A percentile compares a stretch with the other conserved stretches of the same genome.
Conservation (phyloP, 1,284 basidiomycete species). For the Rhodotorula sp. region DNA sequence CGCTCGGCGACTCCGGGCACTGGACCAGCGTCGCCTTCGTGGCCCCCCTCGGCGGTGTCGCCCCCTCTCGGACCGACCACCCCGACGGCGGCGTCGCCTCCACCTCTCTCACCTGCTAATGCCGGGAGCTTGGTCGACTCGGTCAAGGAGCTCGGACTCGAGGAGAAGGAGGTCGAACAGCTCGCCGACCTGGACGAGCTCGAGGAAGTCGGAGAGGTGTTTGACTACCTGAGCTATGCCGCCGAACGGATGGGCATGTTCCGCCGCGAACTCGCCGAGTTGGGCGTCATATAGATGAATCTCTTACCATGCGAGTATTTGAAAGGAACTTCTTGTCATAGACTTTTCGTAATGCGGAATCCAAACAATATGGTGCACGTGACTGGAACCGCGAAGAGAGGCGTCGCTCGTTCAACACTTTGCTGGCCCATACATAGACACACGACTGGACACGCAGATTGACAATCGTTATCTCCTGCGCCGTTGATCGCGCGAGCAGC, state of each 20-base stretch:
- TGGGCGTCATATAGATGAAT: slow-evolving; percentile 14
- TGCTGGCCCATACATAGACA: too few species aligned
- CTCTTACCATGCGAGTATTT: too few species aligned
- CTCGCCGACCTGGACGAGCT: slow-evolving; percentile 27
- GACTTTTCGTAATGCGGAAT: neutral
- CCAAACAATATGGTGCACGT: neutral
- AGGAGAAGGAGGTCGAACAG: slow-evolving; percentile 13
- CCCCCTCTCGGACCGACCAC: neutral
- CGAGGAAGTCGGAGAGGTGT: slow-evolving; percentile 31
- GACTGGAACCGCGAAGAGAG: neutral
- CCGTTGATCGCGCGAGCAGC: too few species aligned
- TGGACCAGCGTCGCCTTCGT: neutral
- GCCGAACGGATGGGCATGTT: slow-evolving; percentile 41
- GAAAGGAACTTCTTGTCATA: neutral
- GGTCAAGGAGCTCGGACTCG: slow-evolving; percentile 9
- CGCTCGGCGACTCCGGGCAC: neutral
- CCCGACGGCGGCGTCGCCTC: neutral
- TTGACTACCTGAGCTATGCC: slow-evolving; percentile 43
- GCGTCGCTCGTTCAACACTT: neutral
- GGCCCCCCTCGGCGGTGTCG: neutral
- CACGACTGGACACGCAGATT: too few species aligned
- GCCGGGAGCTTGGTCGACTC: neutral
- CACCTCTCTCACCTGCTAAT: neutral
- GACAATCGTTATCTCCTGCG: too few species aligned
- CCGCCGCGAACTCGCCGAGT: slow-evolving; percentile 30